A percentile compares a stretch with the other conserved stretches of the same genome.
phyloP scores from a whole-genome alignment of 1,139 yeast species.

The Pichia sp. region DNA sequence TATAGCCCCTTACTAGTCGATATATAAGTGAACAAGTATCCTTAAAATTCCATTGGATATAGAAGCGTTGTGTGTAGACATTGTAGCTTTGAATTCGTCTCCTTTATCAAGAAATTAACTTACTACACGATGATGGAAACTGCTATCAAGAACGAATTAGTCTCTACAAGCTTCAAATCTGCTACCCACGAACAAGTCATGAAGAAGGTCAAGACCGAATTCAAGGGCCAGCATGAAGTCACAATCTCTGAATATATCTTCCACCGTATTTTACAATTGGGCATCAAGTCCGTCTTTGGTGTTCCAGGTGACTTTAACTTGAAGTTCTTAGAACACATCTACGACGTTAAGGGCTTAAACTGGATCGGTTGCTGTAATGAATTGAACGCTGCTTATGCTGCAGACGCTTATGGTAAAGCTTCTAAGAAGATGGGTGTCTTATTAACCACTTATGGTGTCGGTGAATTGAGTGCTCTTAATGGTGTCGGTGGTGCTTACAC shows the following conservation, averaged over 20 bases:
- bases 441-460: constrained; percentile 76
- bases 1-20: too few species aligned
- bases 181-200: neutral
- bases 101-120: neutral
- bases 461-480: constrained; percentile 82
- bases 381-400: constrained; percentile 70
- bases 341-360: constrained; percentile 40
- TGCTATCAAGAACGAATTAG: neutral
- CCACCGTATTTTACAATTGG: constrained; percentile 29
- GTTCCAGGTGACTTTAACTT: constrained; percentile 63
- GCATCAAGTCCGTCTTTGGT: constrained; percentile 36
- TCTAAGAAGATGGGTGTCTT: constrained; percentile 43
- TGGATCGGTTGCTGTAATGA: constrained; percentile 68
- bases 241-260: constrained; percentile 34
- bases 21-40: too few species aligned
- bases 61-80: too few species aligned
- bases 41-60: too few species aligned
- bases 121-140: neutral
- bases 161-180: neutral
- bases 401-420: constrained; percentile 72
- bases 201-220: neutral
- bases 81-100: too few species aligned
- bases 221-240: constrained; percentile 12
- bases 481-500: constrained; percentile 84
- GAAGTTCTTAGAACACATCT: constrained; percentile 52